Evolutionary conservation across 2,329 filamentous ascomycete genomes (phyloP), one percentile per base, ranked within the genome.

Genomic region (Fonsecaea erecta): DNA sequence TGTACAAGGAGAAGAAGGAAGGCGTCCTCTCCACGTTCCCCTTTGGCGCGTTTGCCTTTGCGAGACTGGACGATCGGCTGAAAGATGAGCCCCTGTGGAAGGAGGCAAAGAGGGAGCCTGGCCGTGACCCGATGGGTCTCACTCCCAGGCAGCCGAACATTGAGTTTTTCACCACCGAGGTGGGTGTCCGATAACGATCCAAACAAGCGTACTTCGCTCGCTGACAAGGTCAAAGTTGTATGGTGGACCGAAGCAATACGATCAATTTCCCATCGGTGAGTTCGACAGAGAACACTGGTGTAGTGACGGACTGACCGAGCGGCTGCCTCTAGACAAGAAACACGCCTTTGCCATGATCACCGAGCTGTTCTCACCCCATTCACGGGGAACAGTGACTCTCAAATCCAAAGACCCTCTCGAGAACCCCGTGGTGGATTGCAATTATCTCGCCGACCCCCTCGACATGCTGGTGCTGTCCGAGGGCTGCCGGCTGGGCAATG

Each of bases 51-150:
- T 88, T 89, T 63, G 86, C 82, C 11, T 90, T 82, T 69, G 83
- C 86, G 5, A 82, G 87, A n/a, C 78, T 89, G 0, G 85, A 88
- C 64, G 81, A 86, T 8, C 83, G 86, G 6, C 80, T 89, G 0
- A 76, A 80, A 52, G 78, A 86, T 68, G 82, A 83, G 0, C 77
- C 81, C 2, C 70, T 86, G 6, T 89, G 87, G 87, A 78, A 78
- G 2, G 75, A 79, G 3, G 83, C 85, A 0, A 78, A 82, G 5
- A 69, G 55, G 48, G 60, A 76, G 37, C 74, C 79, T 28, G 84
- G 83, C 3, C 83, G 86, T 3, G 87, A 89, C 69, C 85, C 87
- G 0, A 89, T 90, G 86, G 85, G 84, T 18, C 76, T 89, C 16
- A 82, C 82, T 0, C 75, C 78, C 0, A 74, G 75, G 5, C 87